Conservation (phyloP, 1,284 basidiomycete genomes). For the Mycosarcoma mackinlayi region DNA sequence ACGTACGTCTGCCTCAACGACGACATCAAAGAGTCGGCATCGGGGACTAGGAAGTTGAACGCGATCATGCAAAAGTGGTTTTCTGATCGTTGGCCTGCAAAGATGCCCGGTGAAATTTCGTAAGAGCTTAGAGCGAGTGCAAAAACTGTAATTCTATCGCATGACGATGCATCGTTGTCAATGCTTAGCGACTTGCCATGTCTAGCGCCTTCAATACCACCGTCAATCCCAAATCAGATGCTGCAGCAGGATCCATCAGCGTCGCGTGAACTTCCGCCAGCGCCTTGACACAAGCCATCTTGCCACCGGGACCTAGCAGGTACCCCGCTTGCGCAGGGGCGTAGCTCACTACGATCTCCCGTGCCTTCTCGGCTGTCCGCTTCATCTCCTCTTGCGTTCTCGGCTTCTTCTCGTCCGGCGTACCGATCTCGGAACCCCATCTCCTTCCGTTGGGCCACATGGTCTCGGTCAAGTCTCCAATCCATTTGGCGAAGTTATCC, state of each 20-base stretch:
- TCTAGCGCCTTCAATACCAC: slow-evolving; percentile 56
- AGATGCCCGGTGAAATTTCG: slow-evolving; percentile 23
- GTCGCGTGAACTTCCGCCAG: slow-evolving; percentile 57
- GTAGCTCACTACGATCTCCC: slow-evolving; percentile 61
- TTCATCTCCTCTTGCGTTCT: slow-evolving; percentile 49
- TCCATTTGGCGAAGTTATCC: slow-evolving; percentile 56
- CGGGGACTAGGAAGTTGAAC: slow-evolving; percentile 32
- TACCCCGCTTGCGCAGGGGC: slow-evolving; percentile 65
- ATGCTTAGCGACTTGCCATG: slow-evolving; percentile 44
- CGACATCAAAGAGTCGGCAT: slow-evolving; percentile 38
- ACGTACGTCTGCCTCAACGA: slow-evolving; percentile 52
- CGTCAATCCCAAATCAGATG: slow-evolving; percentile 53
- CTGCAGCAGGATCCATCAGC: slow-evolving; percentile 52
- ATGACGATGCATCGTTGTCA: slow-evolving; percentile 1
- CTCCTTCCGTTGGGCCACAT: slow-evolving; percentile 62
- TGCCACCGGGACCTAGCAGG: slow-evolving; percentile 63
- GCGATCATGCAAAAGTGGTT: slow-evolving; percentile 43
- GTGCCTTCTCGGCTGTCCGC: slow-evolving; percentile 49
- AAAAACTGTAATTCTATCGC: neutral
- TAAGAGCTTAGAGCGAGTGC: neutral
- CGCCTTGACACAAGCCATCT: slow-evolving; percentile 59
- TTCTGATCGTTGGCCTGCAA: slow-evolving; percentile 15
- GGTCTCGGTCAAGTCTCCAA: slow-evolving; percentile 45
- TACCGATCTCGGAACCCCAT: slow-evolving; percentile 32
- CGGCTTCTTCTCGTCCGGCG: slow-evolving; percentile 17